These are phyloP conservation scores for Kodamaea fukazawae DNA, from an alignment of 805 yeast species.

Conservation along the genomic window DNA sequence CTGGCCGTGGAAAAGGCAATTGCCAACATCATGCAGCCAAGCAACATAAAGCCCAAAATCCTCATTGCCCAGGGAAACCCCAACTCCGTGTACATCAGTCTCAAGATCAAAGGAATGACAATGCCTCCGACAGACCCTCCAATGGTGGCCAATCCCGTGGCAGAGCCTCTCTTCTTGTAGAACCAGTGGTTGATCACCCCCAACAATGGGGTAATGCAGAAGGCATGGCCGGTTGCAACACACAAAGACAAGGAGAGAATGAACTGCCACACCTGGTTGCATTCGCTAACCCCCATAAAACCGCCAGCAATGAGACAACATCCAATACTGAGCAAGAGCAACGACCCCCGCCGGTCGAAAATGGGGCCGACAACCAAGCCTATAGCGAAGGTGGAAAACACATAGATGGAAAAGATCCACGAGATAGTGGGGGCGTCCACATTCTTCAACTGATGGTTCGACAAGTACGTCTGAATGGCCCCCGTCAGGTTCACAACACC, in stretches of 20 bases:
- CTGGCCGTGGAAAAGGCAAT: constrained; percentile 18
- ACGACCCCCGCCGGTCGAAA: constrained; percentile 20
- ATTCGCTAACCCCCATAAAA: constrained; percentile 18
- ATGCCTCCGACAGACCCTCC: constrained; percentile 72
- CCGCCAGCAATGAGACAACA: constrained; percentile 18
- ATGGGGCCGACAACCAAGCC: constrained; percentile 24
- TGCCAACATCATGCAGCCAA: constrained; percentile 16
- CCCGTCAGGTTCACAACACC: constrained; percentile 38
- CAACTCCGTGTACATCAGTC: constrained; percentile 39
- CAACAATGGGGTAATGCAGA: constrained; percentile 22
- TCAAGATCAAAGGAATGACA: constrained; percentile 53
- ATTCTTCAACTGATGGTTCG: constrained; percentile 34
- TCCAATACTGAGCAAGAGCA: constrained; percentile 14
- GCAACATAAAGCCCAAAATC: constrained; percentile 17
- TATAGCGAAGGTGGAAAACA: constrained; percentile 27
- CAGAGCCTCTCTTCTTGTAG: constrained; percentile 17
- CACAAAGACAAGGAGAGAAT: constrained; percentile 20
- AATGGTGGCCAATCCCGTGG: constrained; percentile 22
- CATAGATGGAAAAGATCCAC: constrained; percentile 40
- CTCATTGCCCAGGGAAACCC: constrained; percentile 61
- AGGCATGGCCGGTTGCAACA: constrained; percentile 20
- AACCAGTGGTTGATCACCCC: constrained; percentile 26
- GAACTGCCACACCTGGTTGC: constrained; percentile 19
- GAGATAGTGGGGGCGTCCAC: constrained; percentile 30
- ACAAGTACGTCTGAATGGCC: constrained; percentile 37